Evolutionary conservation across 2,329 filamentous ascomycete species (phyloP).

Genomic region (Chrysoporthe austroafricana): DNA sequence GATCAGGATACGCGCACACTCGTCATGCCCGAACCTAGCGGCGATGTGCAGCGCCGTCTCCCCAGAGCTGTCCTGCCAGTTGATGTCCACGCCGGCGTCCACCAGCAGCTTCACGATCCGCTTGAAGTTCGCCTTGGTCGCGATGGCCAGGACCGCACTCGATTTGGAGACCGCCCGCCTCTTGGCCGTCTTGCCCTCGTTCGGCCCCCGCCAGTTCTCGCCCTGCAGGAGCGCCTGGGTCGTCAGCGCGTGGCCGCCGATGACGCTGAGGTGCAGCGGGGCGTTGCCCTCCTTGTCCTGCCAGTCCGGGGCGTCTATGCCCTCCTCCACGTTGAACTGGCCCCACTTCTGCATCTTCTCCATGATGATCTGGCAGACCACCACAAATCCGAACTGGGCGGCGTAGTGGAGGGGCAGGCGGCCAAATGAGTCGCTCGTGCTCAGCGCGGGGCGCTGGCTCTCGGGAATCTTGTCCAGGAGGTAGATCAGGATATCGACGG

Average conservation of each 20-base stretch:
- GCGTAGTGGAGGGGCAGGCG: constrained; percentile 90
- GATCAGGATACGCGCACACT: constrained; percentile 79
- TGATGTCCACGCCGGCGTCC: constrained; percentile 87
- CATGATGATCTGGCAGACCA: constrained; percentile 87
- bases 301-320: constrained; percentile 87
- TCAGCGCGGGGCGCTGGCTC: constrained; percentile 69
- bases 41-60: constrained; percentile 93
- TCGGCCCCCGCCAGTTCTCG: constrained; percentile 73
- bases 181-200: constrained; percentile 63
- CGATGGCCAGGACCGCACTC: constrained; percentile 83
- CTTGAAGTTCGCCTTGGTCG: constrained; percentile 84
- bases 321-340: constrained; percentile 80
- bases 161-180: constrained; percentile 78
- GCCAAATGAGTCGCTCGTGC: constrained; percentile 75
- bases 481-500: constrained; percentile 67
- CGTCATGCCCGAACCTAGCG: constrained; percentile 81
- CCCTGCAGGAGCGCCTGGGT: constrained; percentile 80
- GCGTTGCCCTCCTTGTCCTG: constrained; percentile 92
- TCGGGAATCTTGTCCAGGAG: constrained; percentile 70
- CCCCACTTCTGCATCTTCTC: constrained; percentile 87
- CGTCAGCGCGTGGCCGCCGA: constrained; percentile 86
- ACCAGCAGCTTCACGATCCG: constrained; percentile 86
- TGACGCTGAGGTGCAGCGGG: constrained; percentile 88
- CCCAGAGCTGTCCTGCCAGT: constrained; percentile 87
- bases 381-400: constrained; percentile 90